Evolutionary conservation across 163 green algal species (phyloP).

Genomic region (Trebouxia gelatinosa): DNA sequence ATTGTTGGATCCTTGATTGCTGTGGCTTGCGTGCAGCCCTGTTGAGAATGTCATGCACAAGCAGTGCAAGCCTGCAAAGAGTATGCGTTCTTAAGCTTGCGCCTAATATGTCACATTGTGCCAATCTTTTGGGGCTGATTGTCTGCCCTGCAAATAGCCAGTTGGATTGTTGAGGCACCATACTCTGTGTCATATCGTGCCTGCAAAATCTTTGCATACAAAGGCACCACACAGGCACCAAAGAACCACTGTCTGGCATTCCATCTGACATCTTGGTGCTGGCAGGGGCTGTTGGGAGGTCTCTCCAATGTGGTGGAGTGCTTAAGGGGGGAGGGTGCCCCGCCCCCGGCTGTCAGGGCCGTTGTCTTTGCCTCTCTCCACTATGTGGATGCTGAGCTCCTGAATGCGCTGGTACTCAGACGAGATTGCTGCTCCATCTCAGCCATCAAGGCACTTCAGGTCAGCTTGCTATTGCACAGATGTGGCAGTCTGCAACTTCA

Average conservation of each 20-base stretch:
- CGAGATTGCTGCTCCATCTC: slow-evolving; percentile 97
- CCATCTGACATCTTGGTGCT: neutral
- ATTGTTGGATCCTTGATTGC: too few species aligned
- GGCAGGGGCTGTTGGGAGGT: slow-evolving; percentile 52
- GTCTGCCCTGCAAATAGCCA: too few species aligned
- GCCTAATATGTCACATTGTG: too few species aligned
- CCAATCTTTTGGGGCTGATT: too few species aligned
- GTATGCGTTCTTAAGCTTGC: too few species aligned
- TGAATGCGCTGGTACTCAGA: slow-evolving; percentile 96
- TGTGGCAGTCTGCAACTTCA: too few species aligned
- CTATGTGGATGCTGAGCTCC: slow-evolving; percentile 95
- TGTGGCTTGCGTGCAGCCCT: too few species aligned
- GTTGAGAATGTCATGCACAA: too few species aligned
- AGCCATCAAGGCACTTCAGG: slow-evolving; percentile 81
- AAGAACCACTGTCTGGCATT: neutral
- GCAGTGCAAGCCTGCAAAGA: too few species aligned
- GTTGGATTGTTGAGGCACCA: too few species aligned
- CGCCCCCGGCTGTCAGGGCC: slow-evolving; percentile 43
- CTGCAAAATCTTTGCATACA: neutral
- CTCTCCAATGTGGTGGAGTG: slow-evolving; percentile 54
- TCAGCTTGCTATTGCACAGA: too few species aligned
- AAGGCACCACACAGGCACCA: neutral
- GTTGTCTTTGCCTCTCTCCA: slow-evolving; percentile 47
- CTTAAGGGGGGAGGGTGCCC: slow-evolving; percentile 46
- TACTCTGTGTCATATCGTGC: too few species aligned